phyloP scores from a whole-genome alignment of 352 stramenopile genomes.

The Globisporangium heterothallicum region DNA sequence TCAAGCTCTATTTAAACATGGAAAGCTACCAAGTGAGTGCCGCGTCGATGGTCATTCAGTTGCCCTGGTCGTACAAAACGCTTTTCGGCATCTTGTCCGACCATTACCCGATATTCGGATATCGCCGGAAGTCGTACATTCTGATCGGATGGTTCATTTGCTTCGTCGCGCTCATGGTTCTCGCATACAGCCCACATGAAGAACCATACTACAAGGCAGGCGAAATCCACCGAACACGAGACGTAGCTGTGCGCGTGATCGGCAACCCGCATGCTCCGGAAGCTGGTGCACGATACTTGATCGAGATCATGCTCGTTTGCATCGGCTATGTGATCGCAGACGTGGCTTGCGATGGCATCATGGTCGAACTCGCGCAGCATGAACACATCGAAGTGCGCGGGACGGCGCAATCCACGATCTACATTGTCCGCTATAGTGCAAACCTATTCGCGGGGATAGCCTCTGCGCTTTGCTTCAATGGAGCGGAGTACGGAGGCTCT shows the following conservation, averaged over 20 bases:
- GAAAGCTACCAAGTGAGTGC: slow-evolving; percentile 57
- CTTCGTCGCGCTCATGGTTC: slow-evolving; percentile 39
- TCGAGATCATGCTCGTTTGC: slow-evolving; percentile 54
- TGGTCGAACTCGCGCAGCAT: slow-evolving; percentile 67
- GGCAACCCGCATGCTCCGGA: slow-evolving; percentile 39
- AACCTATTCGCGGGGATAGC: slow-evolving; percentile 38
- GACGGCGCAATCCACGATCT: slow-evolving; percentile 55
- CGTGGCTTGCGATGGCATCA: slow-evolving; percentile 57
- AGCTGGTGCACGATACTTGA: slow-evolving; percentile 42
- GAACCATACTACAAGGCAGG: slow-evolving; percentile 44
- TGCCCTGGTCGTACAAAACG: slow-evolving; percentile 78
- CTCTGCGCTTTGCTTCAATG: slow-evolving; percentile 59
- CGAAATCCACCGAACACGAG: slow-evolving; percentile 56
- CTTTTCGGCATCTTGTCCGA: slow-evolving; percentile 68
- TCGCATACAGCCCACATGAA: slow-evolving; percentile 45
- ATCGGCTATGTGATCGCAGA: slow-evolving; percentile 65
- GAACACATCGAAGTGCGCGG: slow-evolving; percentile 60
- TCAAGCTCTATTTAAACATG: slow-evolving; percentile 80
- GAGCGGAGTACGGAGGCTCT: slow-evolving; percentile 48
- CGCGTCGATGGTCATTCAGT: slow-evolving; percentile 44
- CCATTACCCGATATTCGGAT: slow-evolving; percentile 54
- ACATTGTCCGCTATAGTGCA: slow-evolving; percentile 54
- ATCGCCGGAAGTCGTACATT: slow-evolving; percentile 70
- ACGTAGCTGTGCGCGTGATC: slow-evolving; percentile 29
- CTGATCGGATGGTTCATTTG: slow-evolving; percentile 58